Evolutionary conservation across 768 basidiomycete species (phyloP).

Genomic region (Termitomyces sp.): DNA sequence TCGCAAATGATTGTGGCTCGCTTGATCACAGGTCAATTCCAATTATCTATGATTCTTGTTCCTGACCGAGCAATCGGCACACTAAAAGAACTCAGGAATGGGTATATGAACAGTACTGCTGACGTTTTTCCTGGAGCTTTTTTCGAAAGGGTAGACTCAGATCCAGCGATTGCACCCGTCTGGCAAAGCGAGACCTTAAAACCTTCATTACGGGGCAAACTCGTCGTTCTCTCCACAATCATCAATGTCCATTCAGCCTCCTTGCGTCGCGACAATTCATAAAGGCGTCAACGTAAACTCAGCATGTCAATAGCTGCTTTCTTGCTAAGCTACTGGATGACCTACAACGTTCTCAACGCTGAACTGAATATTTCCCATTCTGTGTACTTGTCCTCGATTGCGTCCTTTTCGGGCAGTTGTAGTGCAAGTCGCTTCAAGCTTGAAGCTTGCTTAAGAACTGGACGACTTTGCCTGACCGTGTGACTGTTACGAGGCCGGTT

Average conservation of each 20-base stretch:
- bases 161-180: constrained; percentile 48
- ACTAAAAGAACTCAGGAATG: constrained; percentile 39
- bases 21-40: constrained; percentile 36
- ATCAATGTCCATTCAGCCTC: constrained; percentile 29
- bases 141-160: constrained; percentile 37
- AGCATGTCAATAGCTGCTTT: constrained; percentile 50
- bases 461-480: no score
- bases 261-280: not conserved
- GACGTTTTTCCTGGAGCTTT: not conserved
- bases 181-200: constrained; percentile 54
- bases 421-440: no score
- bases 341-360: no score
- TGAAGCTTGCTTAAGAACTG: no score
- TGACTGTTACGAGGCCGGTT: no score
- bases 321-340: constrained; percentile 52
- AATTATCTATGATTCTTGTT: not conserved
- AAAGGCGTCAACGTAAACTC: not conserved
- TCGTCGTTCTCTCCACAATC: constrained; percentile 50
- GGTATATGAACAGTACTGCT: constrained; percentile 19
- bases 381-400: no score
- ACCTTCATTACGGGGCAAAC: constrained; percentile 42
- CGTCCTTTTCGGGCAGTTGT: no score
- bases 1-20: constrained; percentile 48
- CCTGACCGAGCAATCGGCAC: not conserved
- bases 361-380: no score